phyloP scores from a whole-genome alignment of 2,329 filamentous ascomycete genomes.

The Fusarium sp. region DNA sequence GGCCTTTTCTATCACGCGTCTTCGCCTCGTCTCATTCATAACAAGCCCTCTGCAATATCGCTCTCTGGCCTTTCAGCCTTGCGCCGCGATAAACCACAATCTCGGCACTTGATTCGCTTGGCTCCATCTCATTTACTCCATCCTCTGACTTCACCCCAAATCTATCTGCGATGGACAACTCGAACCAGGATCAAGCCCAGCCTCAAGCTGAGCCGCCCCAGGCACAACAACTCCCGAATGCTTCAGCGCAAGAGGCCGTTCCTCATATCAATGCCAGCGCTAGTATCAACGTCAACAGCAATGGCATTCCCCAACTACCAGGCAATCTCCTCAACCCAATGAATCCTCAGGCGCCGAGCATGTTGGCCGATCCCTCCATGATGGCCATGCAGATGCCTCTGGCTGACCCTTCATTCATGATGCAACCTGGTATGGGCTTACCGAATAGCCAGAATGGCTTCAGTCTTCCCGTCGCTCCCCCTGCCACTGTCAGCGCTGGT shows the following conservation, averaged over 20 bases:
- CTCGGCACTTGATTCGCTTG: background rate
- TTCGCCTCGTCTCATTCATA: conserved; percentile 32
- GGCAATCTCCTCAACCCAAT: conserved; percentile 33
- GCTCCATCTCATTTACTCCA: background rate
- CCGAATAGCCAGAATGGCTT: conserved; percentile 46
- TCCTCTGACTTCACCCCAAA: background rate
- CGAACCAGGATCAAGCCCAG: conserved; percentile 33
- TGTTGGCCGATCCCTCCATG: conserved; percentile 40
- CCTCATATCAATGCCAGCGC: conserved; percentile 11
- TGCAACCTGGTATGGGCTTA: conserved; percentile 45
- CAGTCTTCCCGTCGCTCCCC: conserved; percentile 26
- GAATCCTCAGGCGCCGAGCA: conserved; percentile 38
- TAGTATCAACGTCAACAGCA: conserved; percentile 25
- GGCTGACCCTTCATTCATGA: conserved; percentile 41
- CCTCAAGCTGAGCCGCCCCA: conserved; percentile 33
- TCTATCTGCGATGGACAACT: conserved; percentile 28
- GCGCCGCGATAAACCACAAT: conserved; percentile 2
- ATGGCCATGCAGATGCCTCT: conserved; percentile 40
- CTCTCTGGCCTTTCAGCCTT: conserved; percentile 29
- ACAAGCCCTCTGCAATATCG: conserved; percentile 25
- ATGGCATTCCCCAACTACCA: conserved; percentile 34
- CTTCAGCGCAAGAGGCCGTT: conserved; percentile 2
- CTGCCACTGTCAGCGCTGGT: conserved; percentile 49
- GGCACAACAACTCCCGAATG: conserved; percentile 29
- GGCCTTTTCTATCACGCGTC: conserved; percentile 29